phyloP scores from a whole-genome alignment of 805 yeast species.

The Candida wancherniae region DNA sequence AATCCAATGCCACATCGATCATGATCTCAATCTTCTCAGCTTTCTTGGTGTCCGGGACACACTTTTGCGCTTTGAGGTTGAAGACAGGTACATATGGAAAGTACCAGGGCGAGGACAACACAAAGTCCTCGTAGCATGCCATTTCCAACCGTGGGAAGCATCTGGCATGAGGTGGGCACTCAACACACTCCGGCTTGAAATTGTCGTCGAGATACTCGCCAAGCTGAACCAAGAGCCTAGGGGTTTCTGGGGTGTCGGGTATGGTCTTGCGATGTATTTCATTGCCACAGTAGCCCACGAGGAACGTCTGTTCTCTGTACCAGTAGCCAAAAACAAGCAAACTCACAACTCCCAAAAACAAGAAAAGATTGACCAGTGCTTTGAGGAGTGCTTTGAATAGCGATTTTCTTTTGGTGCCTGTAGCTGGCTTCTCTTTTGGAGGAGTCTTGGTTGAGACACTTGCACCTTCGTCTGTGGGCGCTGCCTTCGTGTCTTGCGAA shows the following conservation, averaged over 20 bases:
- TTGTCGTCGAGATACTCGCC: constrained; percentile 44
- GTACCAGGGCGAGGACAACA: constrained; percentile 49
- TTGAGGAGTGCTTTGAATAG: background rate
- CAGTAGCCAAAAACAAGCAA: constrained; percentile 44
- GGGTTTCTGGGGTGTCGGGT: constrained; percentile 22
- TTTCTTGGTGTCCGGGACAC: constrained; percentile 71
- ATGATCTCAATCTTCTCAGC: constrained; percentile 63
- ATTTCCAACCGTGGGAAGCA: constrained; percentile 60
- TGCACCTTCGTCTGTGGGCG: too few species aligned
- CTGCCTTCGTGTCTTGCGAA: background rate
- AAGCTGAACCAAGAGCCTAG: constrained; percentile 26
- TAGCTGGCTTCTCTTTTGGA: background rate
- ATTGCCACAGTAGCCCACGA: constrained; percentile 72
- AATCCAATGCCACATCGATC: constrained; percentile 59
- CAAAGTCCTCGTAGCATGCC: constrained; percentile 68
- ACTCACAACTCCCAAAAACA: constrained; percentile 24
- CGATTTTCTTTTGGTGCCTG: background rate
- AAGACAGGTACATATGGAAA: constrained; percentile 56
- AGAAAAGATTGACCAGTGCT: background rate
- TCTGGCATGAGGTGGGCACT: constrained; percentile 77
- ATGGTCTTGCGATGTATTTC: constrained; percentile 46
- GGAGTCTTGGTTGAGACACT: too few species aligned
- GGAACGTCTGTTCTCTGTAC: constrained; percentile 59
- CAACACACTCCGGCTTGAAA: constrained; percentile 59
- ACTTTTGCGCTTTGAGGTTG: constrained; percentile 44